Evolutionary conservation across 2,329 filamentous ascomycete species (phyloP), one percentile per base, ranked within the genome.

Genomic region (Didymella glomerata): DNA sequence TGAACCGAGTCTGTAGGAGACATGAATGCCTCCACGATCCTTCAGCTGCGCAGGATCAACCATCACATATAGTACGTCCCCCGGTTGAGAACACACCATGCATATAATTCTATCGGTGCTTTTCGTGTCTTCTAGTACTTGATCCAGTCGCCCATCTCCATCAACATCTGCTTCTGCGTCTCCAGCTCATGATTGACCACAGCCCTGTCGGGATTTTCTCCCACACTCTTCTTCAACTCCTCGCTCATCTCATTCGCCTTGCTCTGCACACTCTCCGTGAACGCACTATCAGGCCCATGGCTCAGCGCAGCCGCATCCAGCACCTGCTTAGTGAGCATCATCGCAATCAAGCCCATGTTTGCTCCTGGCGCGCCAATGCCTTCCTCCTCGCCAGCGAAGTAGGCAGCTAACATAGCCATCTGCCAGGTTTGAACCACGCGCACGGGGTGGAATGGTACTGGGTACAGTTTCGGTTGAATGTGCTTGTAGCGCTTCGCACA

Each of bases 381-480:
- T 9, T 63, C 69, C 38, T 74, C 67, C 7, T 61, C 57, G 34
- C 67, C 63, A 34, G 69, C 63, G 62, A 73, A 61, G 34, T 76
- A 75, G 18, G 76, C 65, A 3, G 76, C 71, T 25, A 80, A 55
- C 70, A 74, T 77, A 1, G 74, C 74, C 60, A 78, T 73, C 13
- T 73, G 73, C 72, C 74, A 82, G 8, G 71, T 77, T 57, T 82
- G 84, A 4, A 86, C 75, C 2, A 86, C 80, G 0, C 85, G 80
- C 8, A 86, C 76, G 0, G 86, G 85, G 68, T 88, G 85, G 76
- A 36, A 73, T 0, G 72, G 64, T 36, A 80, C 71, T 8, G 80
- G 78, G 58, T 83, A 85, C 2, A 87, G 71, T 2, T 79, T 67
- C 0, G 85, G 84, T 44, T 86, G 80, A 56, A 86, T 77, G 28